Conservation (phyloP, 352 stramenopile genomes). For the Pythium sp. region DNA sequence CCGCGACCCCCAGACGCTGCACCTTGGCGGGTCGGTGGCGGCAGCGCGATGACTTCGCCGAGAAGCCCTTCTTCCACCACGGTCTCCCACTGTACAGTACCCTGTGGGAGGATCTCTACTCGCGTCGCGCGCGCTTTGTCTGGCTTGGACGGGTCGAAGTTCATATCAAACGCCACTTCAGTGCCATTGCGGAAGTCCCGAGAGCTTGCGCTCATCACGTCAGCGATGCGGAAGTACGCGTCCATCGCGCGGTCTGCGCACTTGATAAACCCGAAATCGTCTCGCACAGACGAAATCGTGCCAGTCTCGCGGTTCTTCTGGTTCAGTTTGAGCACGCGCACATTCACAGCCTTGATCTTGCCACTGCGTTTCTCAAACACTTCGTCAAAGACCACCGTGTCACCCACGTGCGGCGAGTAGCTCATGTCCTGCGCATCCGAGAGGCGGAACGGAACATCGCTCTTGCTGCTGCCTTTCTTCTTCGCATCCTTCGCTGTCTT, state of each 20-base stretch:
- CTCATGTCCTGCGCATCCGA: slow-evolving; percentile 61
- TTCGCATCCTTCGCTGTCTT: slow-evolving; percentile 24
- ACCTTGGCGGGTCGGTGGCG: slow-evolving; percentile 29
- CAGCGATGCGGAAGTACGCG: slow-evolving; percentile 75
- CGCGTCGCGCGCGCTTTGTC: slow-evolving; percentile 61
- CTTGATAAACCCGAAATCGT: slow-evolving; percentile 85
- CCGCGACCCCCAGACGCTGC: slow-evolving; percentile 23
- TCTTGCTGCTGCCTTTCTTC: slow-evolving; percentile 40
- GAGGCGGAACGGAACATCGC: slow-evolving; percentile 45
- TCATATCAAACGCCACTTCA: slow-evolving; percentile 75
- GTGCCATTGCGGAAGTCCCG: slow-evolving; percentile 49
- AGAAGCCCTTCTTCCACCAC: slow-evolving; percentile 35
- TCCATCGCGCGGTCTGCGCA: slow-evolving; percentile 62
- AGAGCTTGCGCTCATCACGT: slow-evolving; percentile 55
- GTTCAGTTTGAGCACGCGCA: slow-evolving; percentile 60
- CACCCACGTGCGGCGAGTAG: slow-evolving; percentile 57
- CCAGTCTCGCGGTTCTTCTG: slow-evolving; percentile 65
- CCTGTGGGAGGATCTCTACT: slow-evolving; percentile 51
- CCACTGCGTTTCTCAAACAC: slow-evolving; percentile 67
- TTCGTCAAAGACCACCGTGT: slow-evolving; percentile 66
- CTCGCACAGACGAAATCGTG: slow-evolving; percentile 64
- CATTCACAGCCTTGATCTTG: slow-evolving; percentile 55
- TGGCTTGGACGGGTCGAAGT: slow-evolving; percentile 33
- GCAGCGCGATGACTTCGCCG: slow-evolving; percentile 43
- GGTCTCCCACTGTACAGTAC: slow-evolving; percentile 66